Evolutionary conservation across 75 land plant genomes (phyloP).

Genomic region (Selaginella tamariscina): DNA sequence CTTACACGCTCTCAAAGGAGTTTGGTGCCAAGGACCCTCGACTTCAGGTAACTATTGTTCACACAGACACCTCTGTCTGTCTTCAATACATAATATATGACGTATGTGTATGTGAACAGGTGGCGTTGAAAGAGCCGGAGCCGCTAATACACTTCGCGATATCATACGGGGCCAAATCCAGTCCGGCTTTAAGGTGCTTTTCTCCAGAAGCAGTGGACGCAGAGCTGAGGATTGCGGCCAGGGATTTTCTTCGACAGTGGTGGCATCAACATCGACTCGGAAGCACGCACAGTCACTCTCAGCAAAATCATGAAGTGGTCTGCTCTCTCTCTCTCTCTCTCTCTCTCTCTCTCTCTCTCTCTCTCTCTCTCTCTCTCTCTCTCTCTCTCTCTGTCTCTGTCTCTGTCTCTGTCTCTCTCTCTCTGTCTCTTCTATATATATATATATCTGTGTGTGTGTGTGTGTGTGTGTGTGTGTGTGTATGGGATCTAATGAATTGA

Average conservation of each 20-base stretch:
- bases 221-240: conserved; percentile 52
- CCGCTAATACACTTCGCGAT: conserved; percentile 69
- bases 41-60: conserved; percentile 24
- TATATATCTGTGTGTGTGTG: too few relatives aligned
- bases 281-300: conserved; percentile 30
- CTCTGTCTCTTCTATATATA: too few relatives aligned
- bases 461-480: too few relatives aligned
- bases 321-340: neutral
- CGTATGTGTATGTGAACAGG: conserved; percentile 30
- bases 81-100: too few relatives aligned
- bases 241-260: conserved; percentile 41
- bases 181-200: conserved; percentile 65
- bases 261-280: conserved; percentile 44
- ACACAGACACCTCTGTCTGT: neutral
- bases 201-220: conserved; percentile 55
- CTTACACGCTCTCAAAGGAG: conserved; percentile 58
- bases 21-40: conserved; percentile 59
- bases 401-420: too few relatives aligned
- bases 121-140: conserved; percentile 47
- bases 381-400: too few relatives aligned
- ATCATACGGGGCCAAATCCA: conserved; percentile 45
- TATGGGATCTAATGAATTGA: too few relatives aligned
- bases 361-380: too few relatives aligned
- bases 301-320: conserved; percentile 56
- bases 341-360: neutral